These are phyloP conservation scores for Amylostereum chailletii DNA, from an alignment of 1,284 basidiomycete genomes.

Conservation along the genomic window DNA sequence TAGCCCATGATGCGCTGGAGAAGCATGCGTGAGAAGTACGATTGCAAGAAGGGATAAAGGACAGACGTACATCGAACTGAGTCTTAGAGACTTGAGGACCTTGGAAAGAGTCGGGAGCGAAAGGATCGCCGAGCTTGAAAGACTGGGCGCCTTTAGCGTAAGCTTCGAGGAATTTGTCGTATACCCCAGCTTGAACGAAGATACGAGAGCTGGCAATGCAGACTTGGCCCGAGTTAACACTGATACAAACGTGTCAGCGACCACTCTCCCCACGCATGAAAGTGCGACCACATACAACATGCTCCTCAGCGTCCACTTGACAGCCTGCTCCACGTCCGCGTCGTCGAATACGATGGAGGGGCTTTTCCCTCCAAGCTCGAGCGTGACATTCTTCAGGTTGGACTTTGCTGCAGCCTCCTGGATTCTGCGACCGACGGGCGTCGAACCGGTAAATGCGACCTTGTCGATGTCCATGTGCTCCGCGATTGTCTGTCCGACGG, in stretches of 20 bases:
- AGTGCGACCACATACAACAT: constrained; percentile 49
- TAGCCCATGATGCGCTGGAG: constrained; percentile 75
- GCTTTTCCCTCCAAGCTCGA: constrained; percentile 91
- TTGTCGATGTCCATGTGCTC: constrained; percentile 64
- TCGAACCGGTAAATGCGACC: constrained; percentile 71
- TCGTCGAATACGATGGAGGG: constrained; percentile 74
- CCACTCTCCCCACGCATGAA: background rate
- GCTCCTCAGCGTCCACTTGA: constrained; percentile 76
- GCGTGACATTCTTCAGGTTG: constrained; percentile 84
- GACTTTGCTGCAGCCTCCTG: constrained; percentile 76
- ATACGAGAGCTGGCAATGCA: constrained; percentile 85
- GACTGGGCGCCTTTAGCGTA: constrained; percentile 52
- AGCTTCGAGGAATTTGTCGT: constrained; percentile 65
- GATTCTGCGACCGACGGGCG: constrained; percentile 78
- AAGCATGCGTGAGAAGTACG: constrained; percentile 23
- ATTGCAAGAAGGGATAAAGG: background rate
- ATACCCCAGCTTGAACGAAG: constrained; percentile 78
- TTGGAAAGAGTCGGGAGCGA: constrained; percentile 61
- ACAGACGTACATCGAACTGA: constrained; percentile 50
- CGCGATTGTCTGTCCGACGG: constrained; percentile 56
- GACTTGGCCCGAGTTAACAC: constrained; percentile 70
- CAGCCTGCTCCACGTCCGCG: constrained; percentile 69
- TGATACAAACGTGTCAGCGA: constrained; percentile 27
- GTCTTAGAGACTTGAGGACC: constrained; percentile 82
- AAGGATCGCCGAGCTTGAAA: constrained; percentile 76